phyloP scores from a whole-genome alignment of 2,329 filamentous ascomycete species.

The Colletotrichum sidae region DNA sequence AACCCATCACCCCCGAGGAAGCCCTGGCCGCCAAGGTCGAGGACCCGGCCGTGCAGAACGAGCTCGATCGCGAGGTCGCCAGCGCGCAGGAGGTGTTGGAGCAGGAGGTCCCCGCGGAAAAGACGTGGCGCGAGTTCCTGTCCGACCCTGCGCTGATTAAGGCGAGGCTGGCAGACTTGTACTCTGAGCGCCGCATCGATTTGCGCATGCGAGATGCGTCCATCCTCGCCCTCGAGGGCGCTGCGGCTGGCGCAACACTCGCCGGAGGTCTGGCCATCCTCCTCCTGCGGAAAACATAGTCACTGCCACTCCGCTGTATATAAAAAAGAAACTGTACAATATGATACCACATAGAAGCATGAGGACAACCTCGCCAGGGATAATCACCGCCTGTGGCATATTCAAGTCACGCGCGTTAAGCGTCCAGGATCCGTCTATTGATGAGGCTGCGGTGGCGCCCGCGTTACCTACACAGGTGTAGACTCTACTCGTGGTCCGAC shows the following conservation, averaged over 20 bases:
- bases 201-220: slow-evolving; percentile 78
- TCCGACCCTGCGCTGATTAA: slow-evolving; percentile 59
- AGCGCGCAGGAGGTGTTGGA: slow-evolving; percentile 17
- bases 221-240: slow-evolving; percentile 75
- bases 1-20: slow-evolving; percentile 7
- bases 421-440: slow-evolving; percentile 35
- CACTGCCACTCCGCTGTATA: slow-evolving; percentile 34
- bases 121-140: slow-evolving; percentile 58
- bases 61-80: slow-evolving; percentile 29
- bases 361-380: slow-evolving; percentile 16
- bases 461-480: slow-evolving; percentile 13
- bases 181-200: slow-evolving; percentile 72
- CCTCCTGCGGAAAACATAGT: slow-evolving; percentile 52
- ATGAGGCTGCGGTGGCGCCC: slow-evolving; percentile 25
- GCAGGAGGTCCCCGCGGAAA: slow-evolving; percentile 16
- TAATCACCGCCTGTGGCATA: not conserved
- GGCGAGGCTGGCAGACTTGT: slow-evolving; percentile 66
- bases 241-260: slow-evolving; percentile 72
- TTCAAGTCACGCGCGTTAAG: slow-evolving; percentile 1
- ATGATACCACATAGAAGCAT: slow-evolving; percentile 37
- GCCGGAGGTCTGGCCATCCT: slow-evolving; percentile 66
- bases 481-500: slow-evolving; percentile 25
- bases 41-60: slow-evolving; percentile 29
- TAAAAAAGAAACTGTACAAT: slow-evolving; percentile 36
- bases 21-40: slow-evolving; percentile 10